phyloP scores from a whole-genome alignment of 768 basidiomycete genomes.

The Auriscalpium vulgare region DNA sequence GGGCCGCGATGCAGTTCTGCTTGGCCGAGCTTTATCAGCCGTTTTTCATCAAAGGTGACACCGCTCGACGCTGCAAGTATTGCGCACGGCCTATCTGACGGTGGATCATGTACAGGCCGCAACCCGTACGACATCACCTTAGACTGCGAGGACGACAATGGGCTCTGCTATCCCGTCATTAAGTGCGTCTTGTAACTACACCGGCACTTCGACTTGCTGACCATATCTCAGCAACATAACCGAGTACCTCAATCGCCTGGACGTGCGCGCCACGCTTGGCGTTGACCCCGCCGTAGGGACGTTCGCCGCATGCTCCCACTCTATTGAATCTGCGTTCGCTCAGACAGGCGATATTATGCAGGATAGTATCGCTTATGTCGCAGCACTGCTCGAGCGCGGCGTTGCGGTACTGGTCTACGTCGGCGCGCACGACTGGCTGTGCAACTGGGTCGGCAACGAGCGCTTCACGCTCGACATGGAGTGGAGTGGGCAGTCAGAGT shows the following conservation, averaged over 20 bases:
- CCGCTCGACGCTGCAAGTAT: background rate
- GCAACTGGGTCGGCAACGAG: slow-evolving; percentile 61
- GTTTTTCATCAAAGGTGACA: slow-evolving; percentile 26
- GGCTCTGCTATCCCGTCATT: slow-evolving; percentile 49
- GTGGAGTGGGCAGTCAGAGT: slow-evolving; percentile 50
- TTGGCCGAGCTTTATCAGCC: slow-evolving; percentile 15
- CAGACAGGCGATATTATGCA: slow-evolving; percentile 32
- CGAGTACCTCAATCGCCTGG: slow-evolving; percentile 52
- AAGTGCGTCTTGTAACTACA: slow-evolving; percentile 19
- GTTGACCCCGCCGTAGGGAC: slow-evolving; percentile 40
- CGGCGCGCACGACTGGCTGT: slow-evolving; percentile 48
- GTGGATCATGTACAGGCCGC: slow-evolving; percentile 12
- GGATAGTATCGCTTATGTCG: slow-evolving; percentile 32
- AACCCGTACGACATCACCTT: slow-evolving; percentile 68
- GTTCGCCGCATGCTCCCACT: slow-evolving; percentile 33
- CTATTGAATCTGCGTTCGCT: slow-evolving; percentile 44
- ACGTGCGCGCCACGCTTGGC: slow-evolving; percentile 49
- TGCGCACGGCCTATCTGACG: slow-evolving; percentile 15
- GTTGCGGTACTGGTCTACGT: slow-evolving; percentile 45
- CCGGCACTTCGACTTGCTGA: background rate
- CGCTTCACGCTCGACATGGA: slow-evolving; percentile 49
- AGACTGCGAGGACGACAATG: slow-evolving; percentile 37
- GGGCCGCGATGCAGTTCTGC: slow-evolving; percentile 35
- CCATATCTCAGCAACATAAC: slow-evolving; percentile 38
- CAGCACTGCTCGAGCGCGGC: slow-evolving; percentile 45